Percentiles rank a stretch among this genome's conserved stretches.
phyloP scores from a whole-genome alignment of 2,329 filamentous ascomycete genomes.

The Scedosporium aurantiacum region DNA sequence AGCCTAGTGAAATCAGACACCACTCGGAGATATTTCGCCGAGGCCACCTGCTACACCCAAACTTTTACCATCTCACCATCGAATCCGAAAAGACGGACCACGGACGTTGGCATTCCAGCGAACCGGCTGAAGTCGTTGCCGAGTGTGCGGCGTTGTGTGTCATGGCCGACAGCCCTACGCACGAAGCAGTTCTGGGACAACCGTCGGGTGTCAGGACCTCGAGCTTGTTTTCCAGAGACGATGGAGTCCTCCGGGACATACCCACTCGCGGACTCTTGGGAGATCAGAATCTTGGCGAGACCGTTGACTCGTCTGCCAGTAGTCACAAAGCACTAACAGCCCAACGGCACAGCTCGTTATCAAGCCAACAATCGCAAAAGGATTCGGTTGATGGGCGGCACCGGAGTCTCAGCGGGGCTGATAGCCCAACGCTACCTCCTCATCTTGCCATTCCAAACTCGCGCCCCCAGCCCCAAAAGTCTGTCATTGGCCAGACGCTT shows the following conservation, averaged over 20 bases:
- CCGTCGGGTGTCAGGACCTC: conserved; percentile 13
- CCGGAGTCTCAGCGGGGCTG: conserved; percentile 28
- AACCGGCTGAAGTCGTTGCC: conserved; percentile 68
- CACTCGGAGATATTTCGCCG: conserved; percentile 65
- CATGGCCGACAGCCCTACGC: conserved; percentile 9
- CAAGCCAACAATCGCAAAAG: conserved; percentile 37
- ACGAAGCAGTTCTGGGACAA: conserved; percentile 10
- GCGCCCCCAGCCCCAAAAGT: conserved; percentile 44
- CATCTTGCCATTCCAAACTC: conserved; percentile 35
- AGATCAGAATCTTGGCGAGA: not conserved
- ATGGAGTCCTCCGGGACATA: conserved; percentile 19
- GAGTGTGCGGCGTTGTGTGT: conserved; percentile 63
- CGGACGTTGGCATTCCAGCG: conserved; percentile 68
- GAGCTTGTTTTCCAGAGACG: conserved; percentile 15
- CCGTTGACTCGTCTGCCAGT: conserved; percentile 12
- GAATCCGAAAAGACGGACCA: conserved; percentile 70
- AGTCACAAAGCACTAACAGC: conserved; percentile 18
- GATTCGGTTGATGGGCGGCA: conserved; percentile 32
- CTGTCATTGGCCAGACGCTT: conserved; percentile 39
- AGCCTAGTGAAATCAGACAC: conserved; percentile 65
- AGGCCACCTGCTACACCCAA: conserved; percentile 68
- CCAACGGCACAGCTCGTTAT: conserved; percentile 32
- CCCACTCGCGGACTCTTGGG: conserved; percentile 27
- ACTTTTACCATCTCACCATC: conserved; percentile 69
- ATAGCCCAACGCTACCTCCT: conserved; percentile 54